Evolutionary conservation across 1,284 basidiomycete genomes (phyloP).

Genomic region (Leccinum pallidistipes): DNA sequence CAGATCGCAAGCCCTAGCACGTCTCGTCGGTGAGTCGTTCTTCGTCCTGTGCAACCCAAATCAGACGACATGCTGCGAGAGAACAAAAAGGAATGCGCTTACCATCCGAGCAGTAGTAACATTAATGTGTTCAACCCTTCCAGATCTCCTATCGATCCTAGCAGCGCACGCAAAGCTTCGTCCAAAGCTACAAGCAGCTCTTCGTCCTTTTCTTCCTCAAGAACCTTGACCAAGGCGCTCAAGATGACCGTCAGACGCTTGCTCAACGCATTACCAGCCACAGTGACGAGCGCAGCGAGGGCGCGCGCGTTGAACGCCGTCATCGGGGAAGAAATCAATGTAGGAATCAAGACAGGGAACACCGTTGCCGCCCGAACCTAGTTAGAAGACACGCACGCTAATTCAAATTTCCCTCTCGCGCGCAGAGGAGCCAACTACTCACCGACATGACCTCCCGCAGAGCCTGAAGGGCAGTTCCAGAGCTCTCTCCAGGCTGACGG

Average conservation of each 20-base stretch:
- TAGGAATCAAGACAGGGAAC: conserved; percentile 98
- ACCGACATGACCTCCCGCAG: conserved; percentile 94
- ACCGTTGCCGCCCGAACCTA: conserved; percentile 90
- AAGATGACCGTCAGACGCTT: conserved; percentile 78
- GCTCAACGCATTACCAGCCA: conserved; percentile 90
- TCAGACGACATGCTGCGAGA: neutral
- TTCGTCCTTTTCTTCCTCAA: conserved; percentile 66
- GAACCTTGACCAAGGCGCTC: conserved; percentile 70
- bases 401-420: neutral
- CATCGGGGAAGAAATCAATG: conserved; percentile 88
- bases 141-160: conserved; percentile 73
- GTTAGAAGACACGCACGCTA: neutral
- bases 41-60: conserved; percentile 67
- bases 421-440: conserved; percentile 34
- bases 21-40: conserved; percentile 65
- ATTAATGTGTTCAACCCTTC: conserved; percentile 73
- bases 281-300: conserved; percentile 86
- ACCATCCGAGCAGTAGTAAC: conserved; percentile 90
- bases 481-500: conserved; percentile 85
- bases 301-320: conserved; percentile 96
- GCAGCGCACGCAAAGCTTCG: conserved; percentile 71
- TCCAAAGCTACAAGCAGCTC: conserved; percentile 75
- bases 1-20: conserved; percentile 76
- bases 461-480: conserved; percentile 94
- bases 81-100: conserved; percentile 5